These are phyloP conservation scores for Fonsecaea erecta DNA, from an alignment of 2,329 filamentous ascomycete genomes.

Conservation along the genomic window DNA sequence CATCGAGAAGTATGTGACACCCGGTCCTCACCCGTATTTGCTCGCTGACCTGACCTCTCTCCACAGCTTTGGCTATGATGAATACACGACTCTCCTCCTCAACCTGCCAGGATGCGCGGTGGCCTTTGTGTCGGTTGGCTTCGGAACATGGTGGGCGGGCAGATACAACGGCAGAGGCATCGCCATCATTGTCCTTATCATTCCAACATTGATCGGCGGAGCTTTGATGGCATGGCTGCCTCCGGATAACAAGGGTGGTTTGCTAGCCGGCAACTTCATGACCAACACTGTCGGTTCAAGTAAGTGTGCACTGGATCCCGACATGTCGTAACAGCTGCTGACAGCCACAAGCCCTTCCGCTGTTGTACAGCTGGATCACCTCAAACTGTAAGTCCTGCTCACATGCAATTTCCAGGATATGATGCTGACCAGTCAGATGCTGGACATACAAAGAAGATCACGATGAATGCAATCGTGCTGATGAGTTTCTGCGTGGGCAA, in stretches of 20 bases:
- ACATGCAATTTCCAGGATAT: neutral
- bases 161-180: constrained; percentile 48
- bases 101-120: constrained; percentile 52
- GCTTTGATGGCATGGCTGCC: constrained; percentile 44
- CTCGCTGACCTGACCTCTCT: constrained; percentile 22
- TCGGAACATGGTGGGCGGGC: constrained; percentile 48
- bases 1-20: constrained; percentile 40
- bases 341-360: constrained; percentile 42
- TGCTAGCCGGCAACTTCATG: constrained; percentile 51
- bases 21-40: neutral
- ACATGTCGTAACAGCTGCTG: neutral
- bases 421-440: constrained; percentile 38
- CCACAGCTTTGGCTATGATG: constrained; percentile 50
- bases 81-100: constrained; percentile 51
- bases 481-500: constrained; percentile 51
- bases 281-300: constrained; percentile 50
- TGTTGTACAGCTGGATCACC: constrained; percentile 53
- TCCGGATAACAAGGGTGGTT: constrained; percentile 46
- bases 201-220: constrained; percentile 54
- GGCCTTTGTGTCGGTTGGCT: constrained; percentile 48
- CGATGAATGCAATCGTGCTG: constrained; percentile 53
- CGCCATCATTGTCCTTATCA: constrained; percentile 50
- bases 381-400: constrained; percentile 43
- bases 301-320: neutral
- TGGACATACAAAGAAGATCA: constrained; percentile 57